Base-by-base conservation (phyloP, 2,329 filamentous ascomycete genomes). In the Sphaerulina populicola region DNA sequence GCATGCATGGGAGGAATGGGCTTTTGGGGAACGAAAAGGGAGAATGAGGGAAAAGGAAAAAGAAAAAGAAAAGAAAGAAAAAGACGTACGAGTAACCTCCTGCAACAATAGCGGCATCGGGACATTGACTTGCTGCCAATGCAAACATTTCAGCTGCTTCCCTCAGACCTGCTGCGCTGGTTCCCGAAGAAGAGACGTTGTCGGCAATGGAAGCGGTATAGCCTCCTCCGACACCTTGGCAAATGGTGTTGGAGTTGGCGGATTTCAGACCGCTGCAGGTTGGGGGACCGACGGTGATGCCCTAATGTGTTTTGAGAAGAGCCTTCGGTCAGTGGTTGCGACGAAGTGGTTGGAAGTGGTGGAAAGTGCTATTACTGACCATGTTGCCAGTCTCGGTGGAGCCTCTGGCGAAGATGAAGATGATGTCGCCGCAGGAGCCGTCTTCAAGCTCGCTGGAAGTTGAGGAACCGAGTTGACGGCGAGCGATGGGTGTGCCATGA, bases 341-440 rank as follows among this genome's bases (percentile, higher is more conserved):
- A n/a, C 10, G 18, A 29, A 11, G 15, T 4, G 15, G 12, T 23
- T 9, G 14, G 6, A 3, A 0, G 18, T 18, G 18, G 18, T n/a
- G 35, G 23, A 12, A 8, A n/a, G 8, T 10, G 8, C 23, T 15
- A 29, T 6, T n/a, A 43, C 51, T 9, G 31, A 57, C 77, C 47
- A 81, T 74, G 58, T 78, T 80, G 36, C 76, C 77, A 0, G 55
- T 30, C 62, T 80, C 76, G 5, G 71, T 74, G 6, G 77, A 79
- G 6, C 78, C 78, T 11, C 78, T 73, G n/a, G 78, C 78, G 56
- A 77, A 80, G 58, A 81, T 74, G 52, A 80, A 66, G 8, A 76
- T 79, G 54, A 77, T 70, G 29, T 66, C 60, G 40, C 70, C 71
- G 65, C 74, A 77, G 38, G 49, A 59, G n/a, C 64, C 65, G 23